Conservation (phyloP, 768 basidiomycete genomes). For the Suillus variegatus region DNA sequence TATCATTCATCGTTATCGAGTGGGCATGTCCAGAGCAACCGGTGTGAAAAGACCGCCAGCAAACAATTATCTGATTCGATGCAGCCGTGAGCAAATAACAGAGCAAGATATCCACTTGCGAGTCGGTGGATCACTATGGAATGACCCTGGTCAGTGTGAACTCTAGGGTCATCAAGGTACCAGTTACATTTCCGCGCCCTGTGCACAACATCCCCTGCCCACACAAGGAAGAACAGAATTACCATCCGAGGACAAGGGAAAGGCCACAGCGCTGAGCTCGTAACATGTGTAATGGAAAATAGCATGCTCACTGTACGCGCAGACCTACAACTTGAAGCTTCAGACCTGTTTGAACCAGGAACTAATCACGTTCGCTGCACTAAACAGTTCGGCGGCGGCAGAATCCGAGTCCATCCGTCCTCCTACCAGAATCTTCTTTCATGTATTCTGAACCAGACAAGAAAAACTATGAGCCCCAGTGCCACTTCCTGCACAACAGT, state of each 20-base stretch:
- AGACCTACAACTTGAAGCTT: slow-evolving; percentile 15
- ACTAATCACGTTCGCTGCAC: slow-evolving; percentile 12
- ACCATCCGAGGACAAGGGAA: slow-evolving; percentile 3
- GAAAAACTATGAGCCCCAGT: slow-evolving; percentile 23
- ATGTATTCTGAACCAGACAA: slow-evolving; percentile 27
- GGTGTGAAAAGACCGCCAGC: slow-evolving; percentile 10
- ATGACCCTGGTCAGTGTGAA: not conserved
- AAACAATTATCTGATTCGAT: slow-evolving; percentile 3
- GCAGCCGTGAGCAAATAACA: not conserved
- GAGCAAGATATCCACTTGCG: slow-evolving; percentile 1
- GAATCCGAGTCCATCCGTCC: slow-evolving; percentile 21
- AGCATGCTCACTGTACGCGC: slow-evolving; percentile 25
- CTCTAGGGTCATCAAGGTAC: not conserved
- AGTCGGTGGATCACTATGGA: slow-evolving; percentile 9
- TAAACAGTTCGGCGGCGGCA: slow-evolving; percentile 15
- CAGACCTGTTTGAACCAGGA: not conserved
- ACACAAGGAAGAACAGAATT: slow-evolving; percentile 17
- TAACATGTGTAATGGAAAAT: slow-evolving; percentile 25
- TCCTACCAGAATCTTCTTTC: slow-evolving; percentile 31
- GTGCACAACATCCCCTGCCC: slow-evolving; percentile 5
- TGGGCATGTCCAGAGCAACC: slow-evolving; percentile 14
- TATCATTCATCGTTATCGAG: slow-evolving; percentile 15
- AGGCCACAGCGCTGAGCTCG: slow-evolving; percentile 18
- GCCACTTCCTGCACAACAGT: slow-evolving; percentile 23
- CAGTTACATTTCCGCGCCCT: slow-evolving; percentile 1